Evolutionary conservation across 2,329 filamentous ascomycete species (phyloP), one percentile per base, ranked within the genome.

Genomic region (Stagonosporopsis cucurbitacearum): DNA sequence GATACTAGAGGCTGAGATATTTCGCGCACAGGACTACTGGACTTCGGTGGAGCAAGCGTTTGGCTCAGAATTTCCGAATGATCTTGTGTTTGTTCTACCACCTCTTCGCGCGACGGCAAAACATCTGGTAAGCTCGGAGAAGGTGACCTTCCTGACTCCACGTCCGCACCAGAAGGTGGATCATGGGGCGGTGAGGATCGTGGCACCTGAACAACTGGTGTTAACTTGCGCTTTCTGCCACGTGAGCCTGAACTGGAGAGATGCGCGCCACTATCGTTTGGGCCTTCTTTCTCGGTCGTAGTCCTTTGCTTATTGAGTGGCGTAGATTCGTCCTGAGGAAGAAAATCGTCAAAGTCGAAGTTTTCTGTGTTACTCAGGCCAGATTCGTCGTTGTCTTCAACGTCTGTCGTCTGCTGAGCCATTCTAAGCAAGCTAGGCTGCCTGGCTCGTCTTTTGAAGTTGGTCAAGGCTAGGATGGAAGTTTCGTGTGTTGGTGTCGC

Each of bases 281-380:
- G 53, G 13, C 53, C 52, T 35, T 64, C 64, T n/a, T 66, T 63
- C 22, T 62, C 65, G 8, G 59, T 54, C 13, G 36, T 39, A 79
- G 73, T 60, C 20, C 67, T 70, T 17, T 63, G 60, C 19, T 81
- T 74, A 54, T 85, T 83, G 23, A 88, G 67, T 3, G 88, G 88
- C 6, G 88, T 91, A 15, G 87, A 88, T 75, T 89, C 87, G 25
- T 86, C 86, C 53, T 90, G 86, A 0, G 82, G 88, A 47, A 79
- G 81, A 67, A 85, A 88, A 62, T 72, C 69, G 42, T 73, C 70
- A 17, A 72, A 65, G 44, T 72, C 69, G n/a, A 72, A 63, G 20
- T 71, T 66, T 42, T 62, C 67, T 15, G 67, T 66, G 70, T 79
- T 44, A 73, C 83, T 64, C 74, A 83, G 60, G 75, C 80, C 51